A percentile compares a stretch with the other conserved stretches of the same genome.
phyloP scores from a whole-genome alignment of 257 asterid genomes.

The Cynanchum wilfordii region DNA sequence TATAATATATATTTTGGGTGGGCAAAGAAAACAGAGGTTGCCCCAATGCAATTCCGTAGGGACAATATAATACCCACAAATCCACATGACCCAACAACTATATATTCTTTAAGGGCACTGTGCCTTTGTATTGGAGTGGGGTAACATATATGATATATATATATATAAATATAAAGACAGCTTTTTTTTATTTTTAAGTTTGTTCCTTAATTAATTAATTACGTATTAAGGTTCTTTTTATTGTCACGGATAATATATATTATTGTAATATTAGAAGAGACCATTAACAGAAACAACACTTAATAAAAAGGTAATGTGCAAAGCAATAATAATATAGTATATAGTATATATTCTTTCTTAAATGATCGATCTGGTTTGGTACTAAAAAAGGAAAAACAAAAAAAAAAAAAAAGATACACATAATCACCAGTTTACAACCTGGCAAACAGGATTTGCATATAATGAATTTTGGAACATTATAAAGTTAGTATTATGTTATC shows the following conservation, averaged over 20 bases:
- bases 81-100: not conserved
- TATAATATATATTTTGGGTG: not conserved
- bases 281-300: slow-evolving; percentile 1
- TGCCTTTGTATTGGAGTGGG: slow-evolving; percentile 28
- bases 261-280: not conserved
- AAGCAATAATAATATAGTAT: not conserved
- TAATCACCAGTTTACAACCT: not conserved
- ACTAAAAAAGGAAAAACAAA: not conserved
- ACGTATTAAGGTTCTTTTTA: not conserved
- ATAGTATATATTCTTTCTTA: not conserved
- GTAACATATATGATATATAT: slow-evolving; percentile 12
- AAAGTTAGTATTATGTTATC: no score
- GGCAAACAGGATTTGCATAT: not conserved
- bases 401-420: not conserved
- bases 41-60: slow-evolving; percentile 27
- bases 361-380: not conserved
- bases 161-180: slow-evolving; percentile 9
- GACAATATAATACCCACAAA: slow-evolving; percentile 4
- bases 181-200: not conserved
- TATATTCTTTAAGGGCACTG: slow-evolving; percentile 15
- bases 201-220: no score
- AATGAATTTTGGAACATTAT: no score
- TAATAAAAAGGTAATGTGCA: not conserved
- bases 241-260: not conserved
- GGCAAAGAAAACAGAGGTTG: not conserved